Evolutionary conservation across 208 protist genomes (phyloP).

Genomic region (Crithidia brevicula): DNA sequence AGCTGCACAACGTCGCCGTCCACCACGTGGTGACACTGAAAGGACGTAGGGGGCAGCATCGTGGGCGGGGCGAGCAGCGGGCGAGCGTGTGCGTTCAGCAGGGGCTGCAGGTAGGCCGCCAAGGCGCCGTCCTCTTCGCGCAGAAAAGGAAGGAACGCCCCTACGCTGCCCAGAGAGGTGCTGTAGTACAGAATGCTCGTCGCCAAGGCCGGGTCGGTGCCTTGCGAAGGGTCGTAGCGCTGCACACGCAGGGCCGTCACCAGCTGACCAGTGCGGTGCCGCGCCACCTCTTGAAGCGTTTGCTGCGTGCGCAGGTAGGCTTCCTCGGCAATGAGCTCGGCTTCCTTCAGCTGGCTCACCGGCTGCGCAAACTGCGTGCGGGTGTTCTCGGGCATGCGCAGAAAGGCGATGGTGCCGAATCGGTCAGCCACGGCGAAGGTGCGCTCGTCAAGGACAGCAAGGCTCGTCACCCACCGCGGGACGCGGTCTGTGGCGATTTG

Average conservation of each 20-base stretch:
- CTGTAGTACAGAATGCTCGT: slow-evolving; percentile 68
- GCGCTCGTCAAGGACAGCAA: slow-evolving; percentile 66
- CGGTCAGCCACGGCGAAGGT: slow-evolving; percentile 76
- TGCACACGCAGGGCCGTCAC: slow-evolving; percentile 67
- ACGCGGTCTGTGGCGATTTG: slow-evolving; percentile 65
- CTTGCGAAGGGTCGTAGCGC: slow-evolving; percentile 52
- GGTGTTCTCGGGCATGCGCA: slow-evolving; percentile 56
- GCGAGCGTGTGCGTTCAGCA: slow-evolving; percentile 50
- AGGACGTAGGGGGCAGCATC: slow-evolving; percentile 10
- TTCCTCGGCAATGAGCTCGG: slow-evolving; percentile 52
- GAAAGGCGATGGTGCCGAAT: slow-evolving; percentile 70
- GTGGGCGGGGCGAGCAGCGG: slow-evolving; percentile 36
- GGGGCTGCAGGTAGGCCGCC: slow-evolving; percentile 67
- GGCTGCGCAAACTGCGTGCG: slow-evolving; percentile 72
- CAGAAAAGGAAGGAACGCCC: slow-evolving; percentile 73
- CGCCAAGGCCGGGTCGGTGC: slow-evolving; percentile 40
- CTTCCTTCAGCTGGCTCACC: slow-evolving; percentile 51
- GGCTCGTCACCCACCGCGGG: slow-evolving; percentile 63
- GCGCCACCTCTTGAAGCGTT: slow-evolving; percentile 66
- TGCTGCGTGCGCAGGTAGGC: slow-evolving; percentile 50
- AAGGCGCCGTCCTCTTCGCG: slow-evolving; percentile 74
- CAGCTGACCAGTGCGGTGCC: slow-evolving; percentile 64
- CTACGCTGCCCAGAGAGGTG: slow-evolving; percentile 70
- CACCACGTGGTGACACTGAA: slow-evolving; percentile 54
- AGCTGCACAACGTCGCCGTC: slow-evolving; percentile 69